phyloP scores from a whole-genome alignment of 2,329 filamentous ascomycete species.

The Fusarium torulosum region DNA sequence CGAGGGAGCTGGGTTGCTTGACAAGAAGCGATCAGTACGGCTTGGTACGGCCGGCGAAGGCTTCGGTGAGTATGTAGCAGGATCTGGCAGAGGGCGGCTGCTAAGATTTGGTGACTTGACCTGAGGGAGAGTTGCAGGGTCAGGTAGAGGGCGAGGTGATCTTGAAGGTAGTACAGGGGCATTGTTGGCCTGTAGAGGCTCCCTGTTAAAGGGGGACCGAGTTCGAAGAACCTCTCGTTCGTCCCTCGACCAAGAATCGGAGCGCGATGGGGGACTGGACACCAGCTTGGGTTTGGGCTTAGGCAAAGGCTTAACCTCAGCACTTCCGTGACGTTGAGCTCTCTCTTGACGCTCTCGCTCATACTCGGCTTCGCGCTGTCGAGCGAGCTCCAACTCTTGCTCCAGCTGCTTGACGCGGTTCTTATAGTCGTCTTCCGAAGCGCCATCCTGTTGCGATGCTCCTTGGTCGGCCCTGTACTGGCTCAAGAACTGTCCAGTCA shows the following conservation, averaged over 20 bases:
- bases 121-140: conserved; percentile 54
- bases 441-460: conserved; percentile 45
- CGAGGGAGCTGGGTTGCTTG: conserved; percentile 65
- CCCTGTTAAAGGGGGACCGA: conserved; percentile 60
- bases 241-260: conserved; percentile 73
- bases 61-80: conserved; percentile 35
- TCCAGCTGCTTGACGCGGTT: conserved; percentile 85
- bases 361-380: conserved; percentile 73
- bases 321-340: conserved; percentile 48
- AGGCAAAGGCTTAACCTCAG: conserved; percentile 40
- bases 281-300: conserved; percentile 52
- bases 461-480: conserved; percentile 82
- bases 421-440: conserved; percentile 64
- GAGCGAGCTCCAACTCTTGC: conserved; percentile 72
- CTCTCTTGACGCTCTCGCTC: conserved; percentile 68
- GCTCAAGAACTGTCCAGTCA: conserved; percentile 87
- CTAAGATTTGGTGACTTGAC: conserved; percentile 25
- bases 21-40: conserved; percentile 70
- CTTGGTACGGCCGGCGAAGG: conserved; percentile 49
- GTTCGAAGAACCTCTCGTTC: conserved; percentile 74
- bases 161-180: conserved; percentile 43
- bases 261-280: conserved; percentile 56
- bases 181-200: conserved; percentile 47
- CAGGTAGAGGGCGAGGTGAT: conserved; percentile 65
- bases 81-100: conserved; percentile 42